Percentiles rank a stretch among this genome's conserved stretches.
These are phyloP conservation scores for Dissoconium aciculare DNA, from an alignment of 2,329 filamentous ascomycete genomes.

Conservation along the genomic window DNA sequence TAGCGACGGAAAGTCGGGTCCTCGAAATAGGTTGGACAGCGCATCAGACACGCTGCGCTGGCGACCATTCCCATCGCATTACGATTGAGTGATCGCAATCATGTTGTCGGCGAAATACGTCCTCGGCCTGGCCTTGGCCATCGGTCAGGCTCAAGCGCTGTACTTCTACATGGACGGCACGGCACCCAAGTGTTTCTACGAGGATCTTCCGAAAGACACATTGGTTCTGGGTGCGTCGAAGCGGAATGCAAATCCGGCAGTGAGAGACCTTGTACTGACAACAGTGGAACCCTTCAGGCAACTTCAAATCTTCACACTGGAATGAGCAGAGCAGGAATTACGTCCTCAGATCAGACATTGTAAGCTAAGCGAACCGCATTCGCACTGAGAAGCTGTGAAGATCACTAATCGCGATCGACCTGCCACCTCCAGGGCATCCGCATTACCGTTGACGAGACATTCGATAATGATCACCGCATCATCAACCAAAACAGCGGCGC, in stretches of 20 bases:
- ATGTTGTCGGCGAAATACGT: conserved; percentile 17
- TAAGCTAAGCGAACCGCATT: conserved; percentile 5
- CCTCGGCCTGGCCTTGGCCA: conserved; percentile 25
- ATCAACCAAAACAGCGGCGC: conserved; percentile 67
- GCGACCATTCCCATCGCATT: no score
- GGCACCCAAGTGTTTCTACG: conserved; percentile 87
- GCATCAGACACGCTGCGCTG: no score
- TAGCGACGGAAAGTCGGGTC: no score
- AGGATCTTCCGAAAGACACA: conserved; percentile 94
- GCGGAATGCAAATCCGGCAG: not conserved
- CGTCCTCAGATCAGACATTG: conserved; percentile 50
- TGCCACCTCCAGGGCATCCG: conserved; percentile 45
- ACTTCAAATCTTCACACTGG: conserved; percentile 77
- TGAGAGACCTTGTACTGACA: conserved; percentile 4
- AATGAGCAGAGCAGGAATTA: conserved; percentile 55
- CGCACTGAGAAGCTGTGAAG: not conserved
- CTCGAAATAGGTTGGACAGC: no score
- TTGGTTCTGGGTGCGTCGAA: conserved; percentile 61
- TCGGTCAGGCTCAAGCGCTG: conserved; percentile 57
- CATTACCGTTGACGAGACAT: conserved; percentile 91
- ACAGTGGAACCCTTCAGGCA: conserved; percentile 35
- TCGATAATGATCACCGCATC: conserved; percentile 95
- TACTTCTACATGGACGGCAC: conserved; percentile 91
- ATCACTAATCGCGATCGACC: conserved; percentile 5
- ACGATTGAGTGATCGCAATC: no score